A percentile compares a stretch with the other conserved stretches of the same genome.
phyloP scores from a whole-genome alignment of 1,139 yeast genomes.

The Taiozyma onychis region DNA sequence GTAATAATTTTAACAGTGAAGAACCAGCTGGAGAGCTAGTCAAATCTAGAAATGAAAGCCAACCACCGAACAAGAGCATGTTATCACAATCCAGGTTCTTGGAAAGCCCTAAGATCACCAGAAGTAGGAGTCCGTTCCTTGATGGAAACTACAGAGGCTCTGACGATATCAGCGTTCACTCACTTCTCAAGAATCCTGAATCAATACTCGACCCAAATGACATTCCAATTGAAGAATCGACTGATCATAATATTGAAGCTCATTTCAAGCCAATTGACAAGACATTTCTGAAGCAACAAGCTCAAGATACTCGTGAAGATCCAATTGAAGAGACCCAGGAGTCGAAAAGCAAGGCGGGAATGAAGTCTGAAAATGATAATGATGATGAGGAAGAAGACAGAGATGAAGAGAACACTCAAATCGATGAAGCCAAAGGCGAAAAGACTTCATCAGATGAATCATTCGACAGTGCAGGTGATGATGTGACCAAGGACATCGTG shows the following conservation, averaged over 20 bases:
- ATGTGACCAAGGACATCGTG: background rate
- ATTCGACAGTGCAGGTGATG: conserved; percentile 1
- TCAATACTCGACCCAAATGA: conserved; percentile 15
- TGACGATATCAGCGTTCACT: conserved; percentile 8
- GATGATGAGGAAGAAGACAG: background rate
- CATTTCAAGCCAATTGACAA: background rate
- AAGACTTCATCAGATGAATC: conserved; percentile 1
- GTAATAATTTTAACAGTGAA: background rate
- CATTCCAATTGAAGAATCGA: conserved; percentile 23
- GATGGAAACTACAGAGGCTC: conserved; percentile 16
- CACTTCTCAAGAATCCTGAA: conserved; percentile 1
- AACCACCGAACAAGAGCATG: conserved; percentile 4
- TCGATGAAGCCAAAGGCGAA: background rate
- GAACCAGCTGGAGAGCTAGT: background rate
- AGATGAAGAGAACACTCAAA: background rate
- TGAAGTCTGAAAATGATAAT: background rate
- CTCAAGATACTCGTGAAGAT: background rate
- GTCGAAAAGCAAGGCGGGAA: background rate
- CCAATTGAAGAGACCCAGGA: background rate
- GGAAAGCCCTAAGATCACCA: conserved; percentile 14
- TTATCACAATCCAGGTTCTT: conserved; percentile 15
- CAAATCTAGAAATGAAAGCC: background rate
- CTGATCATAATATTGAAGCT: conserved; percentile 20
- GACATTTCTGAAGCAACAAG: background rate
- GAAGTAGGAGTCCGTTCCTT: conserved; percentile 23